Evolutionary conservation across 768 basidiomycete genomes (phyloP), one percentile per base, ranked within the genome.

Genomic region (Nidularia pulvinata): DNA sequence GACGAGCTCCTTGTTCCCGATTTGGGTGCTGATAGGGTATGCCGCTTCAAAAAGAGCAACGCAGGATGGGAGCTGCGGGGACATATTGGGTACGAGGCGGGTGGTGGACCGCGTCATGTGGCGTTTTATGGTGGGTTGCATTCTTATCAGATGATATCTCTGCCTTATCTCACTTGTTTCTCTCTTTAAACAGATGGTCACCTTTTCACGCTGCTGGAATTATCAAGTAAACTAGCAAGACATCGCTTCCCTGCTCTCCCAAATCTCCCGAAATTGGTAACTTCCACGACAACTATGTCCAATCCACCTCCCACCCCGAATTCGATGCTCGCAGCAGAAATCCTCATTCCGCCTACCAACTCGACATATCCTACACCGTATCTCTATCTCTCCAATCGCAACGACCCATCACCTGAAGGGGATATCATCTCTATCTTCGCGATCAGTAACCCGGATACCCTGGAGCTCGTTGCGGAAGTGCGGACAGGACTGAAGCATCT

Each of bases 391-490:
- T 87, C 90, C 3, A 93, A 92, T 67, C 78, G 91, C 33, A 86
- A 91, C 59, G 84, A 90, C 60, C 85, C 85, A 4, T 78, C 82
- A 19, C 73, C 82, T 0, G 82, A 78, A 46, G 89, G 91, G 22
- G 91, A 93, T 65, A 81, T 81, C 33, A 82, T 93, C 56, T 78
- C 89, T 5, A 79, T 92, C 33, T 91, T 88, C 69, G 74, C 80
- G 6, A 73, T 85, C 43, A 72, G 73, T 7, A 71, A 75, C 5
- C 67, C 75, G 14, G 74, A 74, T 30, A 61, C 65, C 25, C 74
- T 84, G 2, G 72, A 79, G 54, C 72, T 86, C 42, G 73, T 87
- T 7, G 70, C 68, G 5, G 89, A 92, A 62, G 78, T 90, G 16
- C 75, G 83, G 48, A 86, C 88, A 0, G 89, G 89, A 2, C 62